These are phyloP conservation scores for Trichophaea hybrida DNA, from an alignment of 2,329 filamentous ascomycete species.

Conservation along the genomic window DNA sequence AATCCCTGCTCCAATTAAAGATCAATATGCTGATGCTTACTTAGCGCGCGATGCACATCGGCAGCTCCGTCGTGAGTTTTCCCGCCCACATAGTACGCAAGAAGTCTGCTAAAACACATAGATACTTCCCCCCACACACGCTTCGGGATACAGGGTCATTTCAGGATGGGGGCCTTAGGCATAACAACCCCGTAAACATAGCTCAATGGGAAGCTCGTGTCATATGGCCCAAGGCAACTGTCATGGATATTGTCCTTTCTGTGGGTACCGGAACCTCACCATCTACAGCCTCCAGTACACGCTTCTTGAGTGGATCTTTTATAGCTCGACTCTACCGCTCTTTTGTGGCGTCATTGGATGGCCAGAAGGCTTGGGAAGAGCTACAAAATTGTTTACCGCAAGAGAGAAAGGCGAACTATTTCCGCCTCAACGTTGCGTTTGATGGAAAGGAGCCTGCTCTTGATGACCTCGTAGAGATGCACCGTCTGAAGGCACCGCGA, in stretches of 20 bases:
- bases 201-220: slow-evolving; percentile 13
- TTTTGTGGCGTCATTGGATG: slow-evolving; percentile 10
- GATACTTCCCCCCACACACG: background rate
- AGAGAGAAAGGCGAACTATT: slow-evolving; percentile 10
- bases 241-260: slow-evolving; percentile 19
- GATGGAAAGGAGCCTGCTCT: slow-evolving; percentile 7
- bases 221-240: slow-evolving; percentile 16
- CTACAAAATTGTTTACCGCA: slow-evolving; percentile 1
- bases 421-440: slow-evolving; percentile 12
- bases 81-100: too few relatives aligned
- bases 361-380: slow-evolving; percentile 8
- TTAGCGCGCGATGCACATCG: slow-evolving; percentile 8
- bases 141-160: background rate
- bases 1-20: background rate
- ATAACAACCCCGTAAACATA: slow-evolving; percentile 8
- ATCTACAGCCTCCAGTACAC: background rate
- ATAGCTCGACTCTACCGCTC: slow-evolving; percentile 11
- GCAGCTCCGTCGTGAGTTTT: slow-evolving; percentile 12
- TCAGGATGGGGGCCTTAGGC: slow-evolving; percentile 4
- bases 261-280: slow-evolving; percentile 16
- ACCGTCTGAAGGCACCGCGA: slow-evolving; percentile 2
- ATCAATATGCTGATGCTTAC: background rate
- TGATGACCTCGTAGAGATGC: slow-evolving; percentile 14
- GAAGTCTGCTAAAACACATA: too few relatives aligned
- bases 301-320: slow-evolving; percentile 3